Evolutionary conservation across 169 alveolate genomes (phyloP).

Genomic region (Condylostoma magnum): DNA sequence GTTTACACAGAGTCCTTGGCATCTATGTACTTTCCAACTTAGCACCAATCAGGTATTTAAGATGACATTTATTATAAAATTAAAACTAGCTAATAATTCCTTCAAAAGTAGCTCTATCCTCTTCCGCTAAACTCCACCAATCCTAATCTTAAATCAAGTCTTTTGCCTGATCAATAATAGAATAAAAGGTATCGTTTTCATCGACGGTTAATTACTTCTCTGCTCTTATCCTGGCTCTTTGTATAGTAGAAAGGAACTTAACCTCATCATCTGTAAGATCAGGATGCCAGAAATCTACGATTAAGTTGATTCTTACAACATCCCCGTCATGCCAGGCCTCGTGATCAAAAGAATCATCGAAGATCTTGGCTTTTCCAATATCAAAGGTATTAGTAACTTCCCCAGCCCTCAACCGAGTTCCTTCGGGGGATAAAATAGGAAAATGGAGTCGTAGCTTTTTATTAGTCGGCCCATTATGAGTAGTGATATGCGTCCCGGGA

Average conservation of each 20-base stretch:
- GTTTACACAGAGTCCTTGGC: slow-evolving; percentile 50
- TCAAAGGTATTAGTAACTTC: slow-evolving; percentile 45
- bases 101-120: neutral
- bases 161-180: slow-evolving; percentile 48
- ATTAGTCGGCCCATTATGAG: slow-evolving; percentile 76
- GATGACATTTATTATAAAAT: too few species aligned
- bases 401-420: slow-evolving; percentile 65
- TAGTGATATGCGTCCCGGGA: slow-evolving; percentile 59
- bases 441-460: slow-evolving; percentile 67
- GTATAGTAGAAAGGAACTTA: slow-evolving; percentile 47
- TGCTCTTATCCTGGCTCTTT: slow-evolving; percentile 52
- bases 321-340: slow-evolving; percentile 82
- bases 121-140: slow-evolving; percentile 21
- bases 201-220: slow-evolving; percentile 85
- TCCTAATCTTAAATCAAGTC: slow-evolving; percentile 16
- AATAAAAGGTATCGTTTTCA: slow-evolving; percentile 45
- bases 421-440: slow-evolving; percentile 56
- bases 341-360: slow-evolving; percentile 76
- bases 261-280: slow-evolving; percentile 67
- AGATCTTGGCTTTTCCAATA: slow-evolving; percentile 55
- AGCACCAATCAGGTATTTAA: slow-evolving; percentile 18
- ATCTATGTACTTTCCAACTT: slow-evolving; percentile 35
- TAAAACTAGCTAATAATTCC: too few species aligned
- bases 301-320: slow-evolving; percentile 53
- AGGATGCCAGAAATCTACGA: slow-evolving; percentile 77